Evolutionary conservation across 31 red algal genomes (phyloP), one percentile per base, ranked within the genome.

Genomic region (Odonthalia washingtoniensis): DNA sequence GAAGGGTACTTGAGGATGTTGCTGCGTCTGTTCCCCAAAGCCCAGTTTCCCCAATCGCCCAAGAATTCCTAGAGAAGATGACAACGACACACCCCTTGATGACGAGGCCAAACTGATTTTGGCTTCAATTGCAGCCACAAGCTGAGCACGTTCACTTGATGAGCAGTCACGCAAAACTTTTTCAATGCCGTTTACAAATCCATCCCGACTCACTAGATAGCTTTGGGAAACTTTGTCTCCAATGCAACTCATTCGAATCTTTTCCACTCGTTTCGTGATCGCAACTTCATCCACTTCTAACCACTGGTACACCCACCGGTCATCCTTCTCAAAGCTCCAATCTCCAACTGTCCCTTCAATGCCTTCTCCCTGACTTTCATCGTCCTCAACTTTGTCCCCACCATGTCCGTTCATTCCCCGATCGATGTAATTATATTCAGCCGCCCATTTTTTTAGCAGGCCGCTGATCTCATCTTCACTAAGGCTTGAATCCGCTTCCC

Each of bases 281-380:
- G 44, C 68, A 73, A 89, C 88, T 88, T 96, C 94, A 35, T 96
- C 94, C 49, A 92, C 94, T 64, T 91, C 94, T 39, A 96, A 77
- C 94, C 94, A 96, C 18, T 96, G 94, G 81, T 88, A 91, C 5
- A 96, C 89, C 94, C 94, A 96, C 46, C 84, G 81, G 46, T 96
- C 94, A 37, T 92, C 88, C 38, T 87, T 46, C 9, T 96, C 94
- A 72, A 91, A 96, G 40, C 78, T 78, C 17, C 70, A 26, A 24
- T 49, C 65, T 26, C 34, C 72, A 61, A 35, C 9, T 17, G 78
- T 60, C 30, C 46, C 43, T 4, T 16, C 26, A 26, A 75, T 33
- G 34, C 41, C 64, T 65, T 62, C 70, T 38, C 68, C 27, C 26
- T 60, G 31, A 60, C 76, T 82, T 31, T 84, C 44, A 5, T 46